phyloP scores from a whole-genome alignment of 208 protist species.

The Blechomonas ayalai region DNA sequence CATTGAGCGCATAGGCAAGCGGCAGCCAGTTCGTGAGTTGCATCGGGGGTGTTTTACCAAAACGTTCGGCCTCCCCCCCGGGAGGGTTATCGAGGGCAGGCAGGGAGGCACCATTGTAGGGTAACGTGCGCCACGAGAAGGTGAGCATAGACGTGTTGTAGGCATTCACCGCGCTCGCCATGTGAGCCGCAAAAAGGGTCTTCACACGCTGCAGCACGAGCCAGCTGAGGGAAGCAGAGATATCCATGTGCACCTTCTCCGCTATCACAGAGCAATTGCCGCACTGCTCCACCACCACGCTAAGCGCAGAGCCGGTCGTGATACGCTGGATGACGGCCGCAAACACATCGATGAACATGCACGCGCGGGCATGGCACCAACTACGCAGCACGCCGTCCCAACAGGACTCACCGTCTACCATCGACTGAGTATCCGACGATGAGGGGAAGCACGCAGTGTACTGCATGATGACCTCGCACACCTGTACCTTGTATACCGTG shows the following conservation, averaged over 20 bases:
- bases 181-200: constrained; percentile 48
- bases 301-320: constrained; percentile 70
- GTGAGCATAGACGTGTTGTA: constrained; percentile 61
- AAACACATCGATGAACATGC: constrained; percentile 32
- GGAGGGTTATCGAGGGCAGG: background rate
- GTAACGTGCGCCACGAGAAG: constrained; percentile 32
- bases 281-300: constrained; percentile 69
- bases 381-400: constrained; percentile 17
- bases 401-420: constrained; percentile 6
- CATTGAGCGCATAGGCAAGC: constrained; percentile 80
- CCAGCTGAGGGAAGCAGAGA: constrained; percentile 32
- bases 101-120: background rate
- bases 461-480: constrained; percentile 67
- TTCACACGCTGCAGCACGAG: constrained; percentile 38
- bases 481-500: constrained; percentile 69
- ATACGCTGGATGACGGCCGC: constrained; percentile 29
- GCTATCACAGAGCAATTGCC: constrained; percentile 20
- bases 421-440: constrained; percentile 5
- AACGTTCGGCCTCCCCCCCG: constrained; percentile 10
- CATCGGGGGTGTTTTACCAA: constrained; percentile 8
- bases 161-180: constrained; percentile 32
- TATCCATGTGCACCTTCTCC: constrained; percentile 43
- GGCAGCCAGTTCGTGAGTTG: constrained; percentile 61
- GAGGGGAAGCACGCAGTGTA: constrained; percentile 66
- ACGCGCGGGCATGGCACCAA: constrained; percentile 53